Base-by-base conservation (phyloP, 257 asterid genomes). In the Buddleja alternifolia region DNA sequence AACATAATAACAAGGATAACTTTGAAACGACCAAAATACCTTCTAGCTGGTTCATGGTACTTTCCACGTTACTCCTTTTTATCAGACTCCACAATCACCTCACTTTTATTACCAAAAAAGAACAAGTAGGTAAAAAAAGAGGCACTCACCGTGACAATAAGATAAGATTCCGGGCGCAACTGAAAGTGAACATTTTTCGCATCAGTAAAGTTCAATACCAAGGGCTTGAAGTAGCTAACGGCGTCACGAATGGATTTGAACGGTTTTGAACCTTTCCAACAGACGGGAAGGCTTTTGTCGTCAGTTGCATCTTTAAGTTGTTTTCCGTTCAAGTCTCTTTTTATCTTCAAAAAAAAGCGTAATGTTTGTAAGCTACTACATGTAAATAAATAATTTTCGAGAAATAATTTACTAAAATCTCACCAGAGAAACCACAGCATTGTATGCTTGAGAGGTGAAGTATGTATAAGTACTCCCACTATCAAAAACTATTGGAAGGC, bases 181-280 rank as follows among this genome's bases (percentile, higher is more conserved):
- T 82, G 90, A 78, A 88, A 78, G 34, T 81, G 91, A 66, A 77
- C 78, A 42, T 80, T 85, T 65, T 77, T 82, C 14, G 62, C 58
- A 51, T 76, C 72, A 15, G 73, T 82, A 69, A 93, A 93, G 83
- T 72, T 71, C 64, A 93, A 72, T 9, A 48, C 77, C 69, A 93
- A 57, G 58, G 97, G 93, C 78, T 85, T 88, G 95, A 93, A 90
- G 79, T 74, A 60, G 71, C 42, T 61, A 42, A 45, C 72, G 20
- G 73, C 89, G 50, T 84, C 97, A 3, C 47, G 57, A 11, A 86
- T 15, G 20, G 96, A 86, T 81, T 77, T 90, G 83, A 90, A 93
- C 36, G 95, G 83, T 23, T 79, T 86, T 10, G 78, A 16, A 3
- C 83, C 85, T 86, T 86, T 93, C 98, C 98, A 93, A 72, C 98